Evolutionary conservation across 1,284 basidiomycete species (phyloP), one percentile per base, ranked within the genome.

Genomic region (Filobasidium uniguttulatum): DNA sequence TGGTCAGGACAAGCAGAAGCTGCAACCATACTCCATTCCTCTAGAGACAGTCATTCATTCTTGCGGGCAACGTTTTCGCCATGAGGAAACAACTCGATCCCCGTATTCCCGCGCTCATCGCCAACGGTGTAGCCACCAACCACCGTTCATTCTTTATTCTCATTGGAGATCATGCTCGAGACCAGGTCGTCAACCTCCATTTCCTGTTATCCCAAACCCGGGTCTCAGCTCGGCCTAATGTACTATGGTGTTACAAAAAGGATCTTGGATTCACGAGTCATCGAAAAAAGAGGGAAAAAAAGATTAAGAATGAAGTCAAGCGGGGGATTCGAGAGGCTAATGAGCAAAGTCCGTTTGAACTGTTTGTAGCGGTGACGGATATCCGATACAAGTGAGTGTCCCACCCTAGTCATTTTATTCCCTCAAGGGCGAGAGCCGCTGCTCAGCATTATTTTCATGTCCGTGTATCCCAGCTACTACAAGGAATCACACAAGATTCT

Each of bases 321-420:
- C 79, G 88, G 25, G 91, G 93, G 6, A 79, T 91, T 43, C 77
- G 93, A 20, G 93, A 99, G 62, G 81, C 85, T 22, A 93, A 93
- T 63, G 88, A 97, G 53, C 88, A 93, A 65, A 82, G 88, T 65
- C 93, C 94, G 1, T 98, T 99, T 63, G 94, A 98, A 72, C 85
- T 98, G 49, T 98, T 99, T 63, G 83, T 98, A 22, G 85, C 87
- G 3, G 89, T 97, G n/a, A 98, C 94, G 7, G 93, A 99, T 66
- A 97, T 99, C 53, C 82, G 93, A 55, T 98, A 99, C 74, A 87
- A 84, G 78, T 86, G 64, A 63, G 82, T 75, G 22, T 33, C 29
- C 46, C 15, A 35, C 20, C 15, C 46, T 44, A 19, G 25, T 22
- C 7, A 5, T 34, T 33, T 28, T 35, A 45, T 33, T 28, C 28